These are phyloP conservation scores for Mycena pura DNA, from an alignment of 768 basidiomycete species.

Conservation along the genomic window DNA sequence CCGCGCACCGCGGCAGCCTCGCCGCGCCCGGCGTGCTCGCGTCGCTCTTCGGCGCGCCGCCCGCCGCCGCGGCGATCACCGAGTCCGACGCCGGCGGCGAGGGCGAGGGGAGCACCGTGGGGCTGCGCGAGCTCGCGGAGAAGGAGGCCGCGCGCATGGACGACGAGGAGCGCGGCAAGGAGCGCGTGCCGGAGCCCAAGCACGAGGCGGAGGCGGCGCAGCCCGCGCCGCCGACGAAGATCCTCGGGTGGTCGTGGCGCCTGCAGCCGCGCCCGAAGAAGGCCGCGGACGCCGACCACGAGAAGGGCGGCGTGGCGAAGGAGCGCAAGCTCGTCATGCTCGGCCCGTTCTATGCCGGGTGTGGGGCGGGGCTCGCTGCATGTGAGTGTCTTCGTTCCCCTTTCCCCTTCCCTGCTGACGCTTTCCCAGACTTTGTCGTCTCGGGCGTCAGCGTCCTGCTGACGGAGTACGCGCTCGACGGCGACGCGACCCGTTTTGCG, in stretches of 20 bases:
- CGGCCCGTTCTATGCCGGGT: slow-evolving; percentile 75
- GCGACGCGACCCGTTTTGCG: slow-evolving; percentile 64
- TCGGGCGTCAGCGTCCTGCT: slow-evolving; percentile 66
- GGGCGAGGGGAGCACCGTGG: slow-evolving; percentile 28
- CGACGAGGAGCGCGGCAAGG: background rate
- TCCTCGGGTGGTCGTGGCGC: slow-evolving; percentile 52
- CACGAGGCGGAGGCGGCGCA: too few species aligned
- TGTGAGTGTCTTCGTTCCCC: slow-evolving; percentile 51
- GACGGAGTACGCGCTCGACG: slow-evolving; percentile 74
- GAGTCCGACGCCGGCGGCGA: slow-evolving; percentile 25
- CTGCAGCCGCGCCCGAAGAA: slow-evolving; percentile 42
- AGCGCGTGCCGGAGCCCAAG: too few species aligned
- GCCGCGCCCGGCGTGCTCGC: slow-evolving; percentile 24
- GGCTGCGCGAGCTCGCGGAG: slow-evolving; percentile 1
- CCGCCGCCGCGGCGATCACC: background rate
- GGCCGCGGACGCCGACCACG: slow-evolving; percentile 38
- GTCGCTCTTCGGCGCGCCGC: background rate
- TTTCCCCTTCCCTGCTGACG: background rate
- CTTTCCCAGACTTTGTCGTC: slow-evolving; percentile 59
- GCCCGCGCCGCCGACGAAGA: slow-evolving; percentile 15
- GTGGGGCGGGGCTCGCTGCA: slow-evolving; percentile 65
- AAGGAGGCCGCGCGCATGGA: background rate
- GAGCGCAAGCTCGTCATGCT: slow-evolving; percentile 59
- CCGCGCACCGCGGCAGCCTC: slow-evolving; percentile 13
- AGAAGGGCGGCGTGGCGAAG: slow-evolving; percentile 42